These are phyloP conservation scores for Colletotrichum endophyticum DNA, from an alignment of 2,329 filamentous ascomycete species.

Conservation along the genomic window DNA sequence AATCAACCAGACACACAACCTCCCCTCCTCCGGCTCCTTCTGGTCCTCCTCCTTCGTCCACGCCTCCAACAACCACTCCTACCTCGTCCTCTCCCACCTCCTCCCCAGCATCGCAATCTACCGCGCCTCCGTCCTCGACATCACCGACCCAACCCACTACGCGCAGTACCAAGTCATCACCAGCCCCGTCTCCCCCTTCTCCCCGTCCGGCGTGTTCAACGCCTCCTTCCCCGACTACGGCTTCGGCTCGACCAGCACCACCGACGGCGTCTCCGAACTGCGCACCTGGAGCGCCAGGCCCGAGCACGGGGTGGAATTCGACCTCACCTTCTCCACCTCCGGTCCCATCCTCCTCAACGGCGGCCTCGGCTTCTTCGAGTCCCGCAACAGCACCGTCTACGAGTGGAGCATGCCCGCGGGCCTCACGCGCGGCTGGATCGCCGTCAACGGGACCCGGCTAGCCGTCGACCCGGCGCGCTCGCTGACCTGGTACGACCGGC, in stretches of 20 bases:
- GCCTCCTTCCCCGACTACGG: neutral
- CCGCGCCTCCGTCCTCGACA: neutral
- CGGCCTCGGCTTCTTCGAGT: neutral
- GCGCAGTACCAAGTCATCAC: neutral
- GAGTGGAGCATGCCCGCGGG: neutral
- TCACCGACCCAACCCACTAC: neutral
- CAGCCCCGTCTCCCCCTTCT: neutral
- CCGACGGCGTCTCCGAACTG: neutral
- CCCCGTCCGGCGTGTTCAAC: neutral
- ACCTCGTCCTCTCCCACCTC: neutral
- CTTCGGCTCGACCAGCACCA: neutral
- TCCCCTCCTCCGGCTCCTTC: neutral
- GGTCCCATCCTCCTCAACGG: neutral
- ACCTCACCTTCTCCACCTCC: neutral
- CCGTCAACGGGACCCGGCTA: neutral
- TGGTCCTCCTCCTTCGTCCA: neutral
- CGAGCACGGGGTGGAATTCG: neutral
- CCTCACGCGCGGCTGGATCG: neutral
- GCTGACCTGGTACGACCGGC: neutral
- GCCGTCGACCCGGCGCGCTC: neutral
- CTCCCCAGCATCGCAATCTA: neutral
- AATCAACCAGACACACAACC: neutral
- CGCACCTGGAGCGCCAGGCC: neutral
- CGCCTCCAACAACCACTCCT: neutral
- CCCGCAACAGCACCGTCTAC: neutral